Conservation (phyloP, 441 rosid genomes). For the Melastoma candidum region DNA sequence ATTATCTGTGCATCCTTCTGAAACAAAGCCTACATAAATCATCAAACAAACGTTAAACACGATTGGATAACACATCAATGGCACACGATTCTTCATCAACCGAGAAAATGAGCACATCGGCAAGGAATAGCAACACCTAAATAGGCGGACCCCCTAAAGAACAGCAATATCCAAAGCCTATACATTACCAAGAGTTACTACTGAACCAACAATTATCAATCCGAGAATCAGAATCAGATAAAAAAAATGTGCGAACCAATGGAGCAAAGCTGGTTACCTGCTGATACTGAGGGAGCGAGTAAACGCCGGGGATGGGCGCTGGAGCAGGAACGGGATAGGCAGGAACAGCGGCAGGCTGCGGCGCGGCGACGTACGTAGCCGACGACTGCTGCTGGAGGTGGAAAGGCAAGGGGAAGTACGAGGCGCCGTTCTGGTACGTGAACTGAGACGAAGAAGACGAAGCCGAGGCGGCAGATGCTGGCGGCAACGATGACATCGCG, state of each 20-base stretch:
- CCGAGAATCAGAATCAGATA: background rate
- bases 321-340: conserved; percentile 30
- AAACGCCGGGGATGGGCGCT: conserved; percentile 42
- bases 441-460: conserved; percentile 31
- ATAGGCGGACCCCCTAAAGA: too few relatives aligned
- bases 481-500: too few relatives aligned
- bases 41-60: too few relatives aligned
- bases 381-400: conserved; percentile 29
- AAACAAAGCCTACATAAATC: conserved; percentile 80
- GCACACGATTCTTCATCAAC: too few relatives aligned
- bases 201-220: background rate
- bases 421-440: conserved; percentile 56
- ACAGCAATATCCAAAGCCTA: too few relatives aligned
- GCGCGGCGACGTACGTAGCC: conserved; percentile 23
- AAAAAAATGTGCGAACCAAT: background rate
- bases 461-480: too few relatives aligned
- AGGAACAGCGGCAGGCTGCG: conserved; percentile 10
- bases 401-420: conserved; percentile 40
- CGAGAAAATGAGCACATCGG: too few relatives aligned
- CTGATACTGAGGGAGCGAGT: conserved; percentile 74
- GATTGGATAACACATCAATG: too few relatives aligned
- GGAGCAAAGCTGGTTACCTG: conserved; percentile 30
- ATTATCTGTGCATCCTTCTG: conserved; percentile 89
- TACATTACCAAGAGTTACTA: background rate
- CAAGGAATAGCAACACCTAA: too few relatives aligned